Base-by-base conservation (phyloP, 2,329 filamentous ascomycete genomes). In the Shiraia sp. region DNA sequence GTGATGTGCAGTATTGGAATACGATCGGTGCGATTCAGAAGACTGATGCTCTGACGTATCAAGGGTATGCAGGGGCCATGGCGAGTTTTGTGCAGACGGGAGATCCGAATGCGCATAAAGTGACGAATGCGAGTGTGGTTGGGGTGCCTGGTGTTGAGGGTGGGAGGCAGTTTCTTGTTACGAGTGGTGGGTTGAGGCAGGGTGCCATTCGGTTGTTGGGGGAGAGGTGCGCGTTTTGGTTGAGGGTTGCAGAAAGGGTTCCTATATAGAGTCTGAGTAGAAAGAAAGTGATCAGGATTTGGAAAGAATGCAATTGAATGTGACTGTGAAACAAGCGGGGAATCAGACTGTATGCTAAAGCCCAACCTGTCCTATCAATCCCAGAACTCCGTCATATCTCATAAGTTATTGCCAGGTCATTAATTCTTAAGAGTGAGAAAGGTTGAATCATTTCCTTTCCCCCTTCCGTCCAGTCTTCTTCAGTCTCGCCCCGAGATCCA, bases 81-180 rank as follows among this genome's bases (percentile, higher is more conserved):
- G 80, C 78, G 0, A 80, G 76, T 16, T 85, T 83, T 61, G 77
- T 84, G 43, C 73, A 79, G 58, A 81, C 78, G 0, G 79, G 79
- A 0, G 74, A 83, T 58, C 79, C 81, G 0, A 83, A 84, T 53
- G 65, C 71, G 10, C 71, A 79, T 42, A 83, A 83, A 44, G 47
- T 83, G 25, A 82, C 79, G 0, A 69, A 72, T 38, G 44, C 44
- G 2, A 68, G 64, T 19, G 57, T 73, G 32, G 61, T 64, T 12
- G 75, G 68, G 1, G 74, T 82, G 6, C 79, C 80, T 2, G 46
- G 59, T 8, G 49, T 78, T 6, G 55, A 60, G 13, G 56, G 65
- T 0, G 71, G 68, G 0, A 57, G 73, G 42, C 75, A 83, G 59
- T 83, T 79, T 55, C 71, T 82, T 3, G 69, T 83, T 25, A 59